Percentiles rank a stretch among this genome's conserved stretches.
phyloP scores from a whole-genome alignment of 495 filamentous ascomycete genomes.

The Xylaria flabelliformis region DNA sequence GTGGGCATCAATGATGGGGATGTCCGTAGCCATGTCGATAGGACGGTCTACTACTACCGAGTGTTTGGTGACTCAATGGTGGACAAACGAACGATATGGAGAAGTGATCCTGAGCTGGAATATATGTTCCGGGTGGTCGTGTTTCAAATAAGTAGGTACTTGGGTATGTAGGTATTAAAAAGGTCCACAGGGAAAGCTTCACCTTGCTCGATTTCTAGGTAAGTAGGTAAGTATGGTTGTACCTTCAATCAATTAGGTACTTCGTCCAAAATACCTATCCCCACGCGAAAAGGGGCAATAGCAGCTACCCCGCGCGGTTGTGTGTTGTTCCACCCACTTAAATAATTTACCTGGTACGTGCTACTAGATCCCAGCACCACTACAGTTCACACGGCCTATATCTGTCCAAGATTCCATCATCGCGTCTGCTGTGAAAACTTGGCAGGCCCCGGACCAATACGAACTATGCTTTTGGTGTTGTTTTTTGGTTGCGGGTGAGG shows the following conservation, averaged over 20 bases:
- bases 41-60: too few species aligned
- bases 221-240: neutral
- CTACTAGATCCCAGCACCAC: neutral
- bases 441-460: neutral
- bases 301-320: slow-evolving; percentile 20
- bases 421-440: neutral
- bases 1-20: slow-evolving; percentile 78
- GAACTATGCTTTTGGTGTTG: neutral
- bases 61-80: neutral
- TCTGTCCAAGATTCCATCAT: neutral
- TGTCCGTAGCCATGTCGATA: slow-evolving; percentile 33
- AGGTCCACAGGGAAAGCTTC: neutral
- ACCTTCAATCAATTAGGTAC: neutral
- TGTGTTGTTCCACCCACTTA: slow-evolving; percentile 22
- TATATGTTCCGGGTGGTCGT: neutral
- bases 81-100: neutral
- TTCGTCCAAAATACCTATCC: neutral
- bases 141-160: neutral
- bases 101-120: neutral
- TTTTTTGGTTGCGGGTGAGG: neutral
- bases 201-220: neutral
- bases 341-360: neutral
- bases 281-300: neutral
- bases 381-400: neutral
- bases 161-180: neutral